Evolutionary conservation across 1,284 basidiomycete genomes (phyloP), one percentile per base, ranked within the genome.

Genomic region (Trichosporon asahii): DNA sequence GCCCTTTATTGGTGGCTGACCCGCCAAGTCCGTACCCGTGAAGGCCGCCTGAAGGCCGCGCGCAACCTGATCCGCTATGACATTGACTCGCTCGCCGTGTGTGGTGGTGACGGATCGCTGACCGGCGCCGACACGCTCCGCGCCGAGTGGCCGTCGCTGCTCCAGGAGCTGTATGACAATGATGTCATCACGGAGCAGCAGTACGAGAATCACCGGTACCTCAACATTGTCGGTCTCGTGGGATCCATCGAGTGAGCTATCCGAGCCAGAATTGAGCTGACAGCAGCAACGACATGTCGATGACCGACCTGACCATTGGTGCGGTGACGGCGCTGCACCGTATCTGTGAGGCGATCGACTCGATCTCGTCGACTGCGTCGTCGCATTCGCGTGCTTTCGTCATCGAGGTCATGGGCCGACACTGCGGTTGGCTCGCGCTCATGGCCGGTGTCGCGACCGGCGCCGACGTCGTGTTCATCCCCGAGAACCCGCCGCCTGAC

Each of bases 311-410:
- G 76, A 99, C 97, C 6, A 98, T 99, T 77, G 97, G 96, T 64
- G 95, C 95, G 0, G 90, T 93, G 0, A 99, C 96, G 0, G 96
- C 97, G 14, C 86, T 99, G 37, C 93, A 96, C 77, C 89, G 97
- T 57, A 99, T 99, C 72, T 98, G 95, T 83, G 97, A 99, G 83
- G 89, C 95, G 18, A 93, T 99, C 81, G 96, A 99, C 83, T 95
- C 94, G 73, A 98, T 99, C 84, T 96, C 95, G 74, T 96, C 95
- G 7, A 99, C 96, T 1, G 96, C 96, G 12, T 89, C 89, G 69
- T 96, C 94, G 66, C 96, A 99, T 83, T 97, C 94, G 15, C 89
- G 97, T 74, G 97, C 97, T 0, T 99, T 99, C 83, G 96, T 99
- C 64, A 88, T 99, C 37, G 97, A 99, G 82, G 96, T 99, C 72